Evolutionary conservation across 2,329 filamentous ascomycete species (phyloP).

Genomic region (Neopestalotiopsis sp.): DNA sequence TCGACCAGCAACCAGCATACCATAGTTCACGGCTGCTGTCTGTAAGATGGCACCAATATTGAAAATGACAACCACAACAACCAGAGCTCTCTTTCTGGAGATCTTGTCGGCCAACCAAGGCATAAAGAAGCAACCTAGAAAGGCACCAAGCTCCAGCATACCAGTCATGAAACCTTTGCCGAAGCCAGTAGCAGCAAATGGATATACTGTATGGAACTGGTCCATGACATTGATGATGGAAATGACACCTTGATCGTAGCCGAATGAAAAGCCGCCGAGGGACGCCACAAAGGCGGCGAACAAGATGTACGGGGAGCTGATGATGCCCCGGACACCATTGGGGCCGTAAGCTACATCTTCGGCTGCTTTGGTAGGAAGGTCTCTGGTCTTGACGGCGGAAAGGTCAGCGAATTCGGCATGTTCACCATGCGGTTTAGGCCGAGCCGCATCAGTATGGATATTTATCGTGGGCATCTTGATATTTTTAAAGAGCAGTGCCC

Average conservation of each 20-base stretch:
- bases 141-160: constrained; percentile 47
- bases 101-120: constrained; percentile 46
- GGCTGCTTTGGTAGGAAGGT: not conserved
- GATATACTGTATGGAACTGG: constrained; percentile 46
- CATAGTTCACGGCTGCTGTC: constrained; percentile 34
- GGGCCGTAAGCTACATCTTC: constrained; percentile 5
- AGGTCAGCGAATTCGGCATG: constrained; percentile 7
- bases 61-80: constrained; percentile 45
- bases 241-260: constrained; percentile 45
- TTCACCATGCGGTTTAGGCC: not conserved
- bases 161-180: constrained; percentile 47
- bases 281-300: constrained; percentile 48
- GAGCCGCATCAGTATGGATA: not conserved
- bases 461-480: not conserved
- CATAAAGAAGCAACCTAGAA: constrained; percentile 40
- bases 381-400: not conserved
- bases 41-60: constrained; percentile 48
- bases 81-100: constrained; percentile 49
- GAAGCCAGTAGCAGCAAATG: constrained; percentile 40
- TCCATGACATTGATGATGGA: constrained; percentile 50
- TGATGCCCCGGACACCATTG: not conserved
- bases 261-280: constrained; percentile 52
- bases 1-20: constrained; percentile 32
- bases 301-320: constrained; percentile 41
- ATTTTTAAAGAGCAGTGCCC: not conserved